Evolutionary conservation across 2,329 filamentous ascomycete species (phyloP), one percentile per base, ranked within the genome.

Genomic region (Orbilia blumenaviensis): DNA sequence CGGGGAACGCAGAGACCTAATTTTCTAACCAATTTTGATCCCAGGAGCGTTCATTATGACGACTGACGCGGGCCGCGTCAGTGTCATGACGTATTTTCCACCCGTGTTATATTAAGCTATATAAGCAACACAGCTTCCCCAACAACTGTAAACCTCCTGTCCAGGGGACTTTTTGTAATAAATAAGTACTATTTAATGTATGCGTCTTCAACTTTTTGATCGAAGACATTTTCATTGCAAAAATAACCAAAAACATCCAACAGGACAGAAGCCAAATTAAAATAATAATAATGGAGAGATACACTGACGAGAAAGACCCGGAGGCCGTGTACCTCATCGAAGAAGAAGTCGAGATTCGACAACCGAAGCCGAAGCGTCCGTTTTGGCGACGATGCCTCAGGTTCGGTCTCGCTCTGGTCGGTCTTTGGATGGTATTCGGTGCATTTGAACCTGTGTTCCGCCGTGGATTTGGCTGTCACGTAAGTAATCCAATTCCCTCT

Each of bases 241-340:
- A 18, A 61, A 42, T 9, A 41, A 58, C n/a, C 4, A 52, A 29
- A 29, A 41, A n/a, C n/a, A n/a, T n/a, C n/a, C n/a, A n/a, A n/a
- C n/a, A n/a, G n/a, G 18, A 25, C 23, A 21, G 10, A 21, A 42
- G 2, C 6, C n/a, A 41, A 27, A 42, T 9, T 1, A 18, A 12
- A 16, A 42, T 9, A 54, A 38, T 5, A 21, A 61, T 56, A 46
- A 75, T 75, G 71, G 71, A 75, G 48, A 67, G 71, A 64, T 75
- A 75, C 48, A 75, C 71, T 9, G 71, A 75, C 63, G 71, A 75
- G 27, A 68, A 75, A 41, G 16, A 63, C 8, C 52, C 69, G 18
- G 54, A 75, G 10, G 29, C n/a, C 54, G 58, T 75, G 58, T 63
- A 63, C 58, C 34, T 60, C 25, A 48, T 73, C 29, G 42, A 60